Evolutionary conservation across 2,329 filamentous ascomycete genomes (phyloP), one percentile per base, ranked within the genome.

Genomic region (Verticillium zaregamsianum): DNA sequence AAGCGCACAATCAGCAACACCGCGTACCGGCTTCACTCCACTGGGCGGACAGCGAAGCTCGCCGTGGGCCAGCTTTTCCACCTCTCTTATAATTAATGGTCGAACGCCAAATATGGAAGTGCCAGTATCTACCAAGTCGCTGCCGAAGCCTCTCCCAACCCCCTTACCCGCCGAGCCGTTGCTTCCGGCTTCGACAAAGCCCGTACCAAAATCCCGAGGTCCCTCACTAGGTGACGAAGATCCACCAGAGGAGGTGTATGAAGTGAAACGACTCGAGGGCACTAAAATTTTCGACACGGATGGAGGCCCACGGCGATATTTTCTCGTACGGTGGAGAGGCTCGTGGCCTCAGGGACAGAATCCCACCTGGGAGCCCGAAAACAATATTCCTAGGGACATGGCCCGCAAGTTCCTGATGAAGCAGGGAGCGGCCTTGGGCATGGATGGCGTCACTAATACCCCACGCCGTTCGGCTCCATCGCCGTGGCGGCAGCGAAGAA

Each of bases 291-390:
- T 75, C 49, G 70, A 79, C 4, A 72, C 76, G 1, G 71, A 76
- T 14, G 75, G 75, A 5, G 68, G 66, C 9, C 57, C 67, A 0
- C 72, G 79, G 1, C 79, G 79, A 3, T 78, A 76, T 62, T 87
- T 83, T 69, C 74, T 79, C 33, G 82, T 87, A 1, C 78, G 80
- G 7, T 87, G 84, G 84, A 79, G 78, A 55, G 84, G 84, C 8
- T 71, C 84, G 62, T 87, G 84, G 84, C 82, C 84, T 0, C 71
- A 76, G 0, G 80, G 79, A 9, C 77, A 86, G 67, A 86, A 87
- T 60, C 82, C 82, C 0, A 82, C 83, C 0, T 87, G 84, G 84
- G 84, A 87, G 66, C 84, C 83, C 0, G 78, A 81, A 64, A 76
- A 77, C 3, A 84, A 86, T 59, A 77, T 87, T 2, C 70, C 80